Percentiles rank a stretch among this genome's conserved stretches.
Evolutionary conservation across 2,329 filamentous ascomycete genomes (phyloP).

Genomic region (Penicillium concentricum): DNA sequence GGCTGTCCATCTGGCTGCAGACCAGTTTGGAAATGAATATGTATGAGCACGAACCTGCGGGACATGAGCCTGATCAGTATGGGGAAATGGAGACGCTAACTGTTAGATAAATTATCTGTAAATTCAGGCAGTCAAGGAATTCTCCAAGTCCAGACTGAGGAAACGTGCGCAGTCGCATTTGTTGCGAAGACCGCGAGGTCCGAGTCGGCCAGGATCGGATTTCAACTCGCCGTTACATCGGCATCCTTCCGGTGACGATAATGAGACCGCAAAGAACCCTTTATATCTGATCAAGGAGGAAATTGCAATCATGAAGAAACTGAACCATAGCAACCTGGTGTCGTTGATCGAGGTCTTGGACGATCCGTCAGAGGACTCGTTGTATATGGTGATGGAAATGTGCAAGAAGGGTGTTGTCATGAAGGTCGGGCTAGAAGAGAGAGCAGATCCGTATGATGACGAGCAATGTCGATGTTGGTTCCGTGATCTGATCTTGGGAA

Average conservation of each 20-base stretch:
- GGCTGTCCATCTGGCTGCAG: slow-evolving; percentile 82
- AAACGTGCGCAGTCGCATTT: slow-evolving; percentile 90
- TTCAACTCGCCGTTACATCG: slow-evolving; percentile 66
- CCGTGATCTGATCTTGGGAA: slow-evolving; percentile 87
- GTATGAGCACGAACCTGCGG: slow-evolving; percentile 53
- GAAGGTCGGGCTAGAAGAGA: slow-evolving; percentile 86
- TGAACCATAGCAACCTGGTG: slow-evolving; percentile 92
- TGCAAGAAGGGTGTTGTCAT: slow-evolving; percentile 97
- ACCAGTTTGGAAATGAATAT: slow-evolving; percentile 91
- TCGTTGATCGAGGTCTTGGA: slow-evolving; percentile 91
- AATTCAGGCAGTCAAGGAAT: slow-evolving; percentile 86
- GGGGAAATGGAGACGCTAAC: slow-evolving; percentile 16
- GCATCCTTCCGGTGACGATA: slow-evolving; percentile 52
- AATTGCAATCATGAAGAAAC: slow-evolving; percentile 98
- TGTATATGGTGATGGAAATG: slow-evolving; percentile 99
- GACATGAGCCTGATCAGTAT: neutral
- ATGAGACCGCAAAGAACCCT: slow-evolving; percentile 64
- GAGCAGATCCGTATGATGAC: slow-evolving; percentile 75
- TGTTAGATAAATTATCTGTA: neutral
- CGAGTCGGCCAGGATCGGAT: slow-evolving; percentile 55
- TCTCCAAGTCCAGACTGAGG: slow-evolving; percentile 86
- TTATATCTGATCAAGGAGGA: slow-evolving; percentile 90
- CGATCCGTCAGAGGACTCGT: slow-evolving; percentile 89
- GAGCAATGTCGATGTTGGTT: slow-evolving; percentile 90
- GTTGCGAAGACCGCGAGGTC: slow-evolving; percentile 62